Base-by-base conservation (phyloP, 306 rosid species). In the Vigna mungo region DNA sequence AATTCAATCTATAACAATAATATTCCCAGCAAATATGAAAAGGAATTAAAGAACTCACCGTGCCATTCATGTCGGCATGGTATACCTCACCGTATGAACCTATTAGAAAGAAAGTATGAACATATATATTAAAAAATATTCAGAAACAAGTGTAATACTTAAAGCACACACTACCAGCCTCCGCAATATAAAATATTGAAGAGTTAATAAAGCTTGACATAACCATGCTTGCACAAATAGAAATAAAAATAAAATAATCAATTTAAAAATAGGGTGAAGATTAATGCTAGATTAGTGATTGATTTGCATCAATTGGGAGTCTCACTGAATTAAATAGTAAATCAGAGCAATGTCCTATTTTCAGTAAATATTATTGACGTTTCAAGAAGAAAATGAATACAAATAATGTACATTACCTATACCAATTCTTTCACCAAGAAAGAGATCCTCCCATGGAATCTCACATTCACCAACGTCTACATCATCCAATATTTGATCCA, bases 21-120 rank as follows among this genome's bases (percentile, higher is more conserved):
- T 78, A 9, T 69, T 74, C 66, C 43, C 41, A 23, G 53, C 65
- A 65, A 48, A 72, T 43, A 21, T 15, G 41, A n/a, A 16, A 72
- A 47, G 79, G 71, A 68, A 71, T 62, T 32, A 69, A 65, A 83
- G 75, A 84, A 88, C 97, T 91, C 85, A 96, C 99, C 1, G 97
- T 92, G 85, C 97, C 99, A 83, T 96, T 91, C 99, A 93, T 92
- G 85, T 96, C 99, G 0, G 99, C 99, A 52, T 81, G 97, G 81
- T 92, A 96, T 46, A 96, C 99, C 89, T 96, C 99, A 8, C 99
- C 99, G 81, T 96, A 96, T 27, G 99, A 96, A 87, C 99, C 99
- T 96, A 80, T 78, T 53, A 27, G 65, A 63, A 84, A 63, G 69
- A 81, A 84, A 68, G 66, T 20, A 65, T 67, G 81, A 69, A 78